A percentile compares a stretch with the other conserved stretches of the same genome.
Evolutionary conservation across 2,329 filamentous ascomycete species (phyloP).

Genomic region (Colletotrichum sp.): DNA sequence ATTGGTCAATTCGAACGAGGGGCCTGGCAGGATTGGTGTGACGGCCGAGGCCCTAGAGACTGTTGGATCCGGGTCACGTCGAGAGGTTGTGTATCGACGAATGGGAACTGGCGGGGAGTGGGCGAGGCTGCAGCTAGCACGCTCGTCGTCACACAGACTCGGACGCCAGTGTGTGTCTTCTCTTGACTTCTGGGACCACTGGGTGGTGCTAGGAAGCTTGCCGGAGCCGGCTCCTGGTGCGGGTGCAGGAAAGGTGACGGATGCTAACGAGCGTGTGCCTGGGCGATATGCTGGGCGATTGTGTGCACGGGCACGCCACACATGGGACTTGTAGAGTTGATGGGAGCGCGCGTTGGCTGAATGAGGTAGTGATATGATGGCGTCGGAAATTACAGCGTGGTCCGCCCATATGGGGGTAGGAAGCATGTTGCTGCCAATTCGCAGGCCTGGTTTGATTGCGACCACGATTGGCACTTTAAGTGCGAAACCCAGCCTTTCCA

Average conservation of each 20-base stretch:
- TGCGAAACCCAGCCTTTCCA: background rate
- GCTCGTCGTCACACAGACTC: slow-evolving; percentile 14
- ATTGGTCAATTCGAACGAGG: background rate
- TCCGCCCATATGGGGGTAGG: background rate
- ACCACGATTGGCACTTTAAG: background rate
- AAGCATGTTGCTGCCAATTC: slow-evolving; percentile 6
- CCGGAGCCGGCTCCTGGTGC: background rate
- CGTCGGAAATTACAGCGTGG: slow-evolving; percentile 17
- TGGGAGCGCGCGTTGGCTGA: slow-evolving; percentile 6
- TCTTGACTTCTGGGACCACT: background rate
- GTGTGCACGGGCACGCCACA: slow-evolving; percentile 22
- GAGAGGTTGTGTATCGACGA: background rate
- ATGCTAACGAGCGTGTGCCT: slow-evolving; percentile 10
- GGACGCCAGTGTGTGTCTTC: background rate
- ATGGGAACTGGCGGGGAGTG: slow-evolving; percentile 4
- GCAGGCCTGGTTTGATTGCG: slow-evolving; percentile 8
- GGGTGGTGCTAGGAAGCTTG: slow-evolving; percentile 3
- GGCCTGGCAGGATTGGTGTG: background rate
- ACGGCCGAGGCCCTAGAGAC: background rate
- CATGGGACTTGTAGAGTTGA: background rate
- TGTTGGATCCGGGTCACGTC: slow-evolving; percentile 5
- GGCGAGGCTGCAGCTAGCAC: slow-evolving; percentile 6
- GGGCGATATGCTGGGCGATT: slow-evolving; percentile 18
- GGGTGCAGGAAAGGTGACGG: background rate
- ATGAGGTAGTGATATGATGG: slow-evolving; percentile 18